Evolutionary conservation across 495 filamentous ascomycete genomes (phyloP), one percentile per base, ranked within the genome.

Genomic region (Annulohypoxylon nitens): DNA sequence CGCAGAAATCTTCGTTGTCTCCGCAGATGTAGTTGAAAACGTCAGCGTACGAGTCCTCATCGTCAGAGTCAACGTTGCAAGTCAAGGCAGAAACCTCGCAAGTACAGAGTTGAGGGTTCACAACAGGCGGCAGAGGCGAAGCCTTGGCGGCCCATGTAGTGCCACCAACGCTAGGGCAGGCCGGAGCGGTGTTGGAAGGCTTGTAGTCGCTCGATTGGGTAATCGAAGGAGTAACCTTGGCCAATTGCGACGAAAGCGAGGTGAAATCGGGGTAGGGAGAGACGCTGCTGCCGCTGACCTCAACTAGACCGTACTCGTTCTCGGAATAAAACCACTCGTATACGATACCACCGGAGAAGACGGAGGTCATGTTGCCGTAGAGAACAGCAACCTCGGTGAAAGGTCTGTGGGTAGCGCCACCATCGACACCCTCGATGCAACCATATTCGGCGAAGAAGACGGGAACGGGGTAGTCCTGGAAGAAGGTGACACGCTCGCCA

Each of bases 381-480:
- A 99, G 86, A 41, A 93, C 90, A 26, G 79, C 80, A 36, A 97
- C 93, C 79, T 99, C 96, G 53, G 92, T 90, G 83, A 97, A 98
- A 50, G 84, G 82, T 75, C 96, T 91, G 34, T 90, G 91, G 8
- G 82, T 81, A n/a, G 89, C 88, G 5, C 85, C 84, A 74, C 80
- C 73, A 43, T 73, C 76, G 14, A 73, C 67, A 39, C 71, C 71
- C 0, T 74, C 77, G 81, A 96, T 97, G 86, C 96, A 99, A 50
- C 96, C 96, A 81, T 99, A 99, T 82, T 99, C 96, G 67, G 96
- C 94, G 79, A 98, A 98, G 90, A 99, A 99, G 69, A 91, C 90
- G 58, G 96, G 96, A 4, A 97, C 92, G 9, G 92, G 91, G 84
- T 97, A 99, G 75, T 91, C 90, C 59, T 81, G 72, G 83, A 97